Percentiles rank a stretch among this genome's conserved stretches.
phyloP scores from a whole-genome alignment of 1,139 yeast genomes.

The Trichomonascaceae sp. region DNA sequence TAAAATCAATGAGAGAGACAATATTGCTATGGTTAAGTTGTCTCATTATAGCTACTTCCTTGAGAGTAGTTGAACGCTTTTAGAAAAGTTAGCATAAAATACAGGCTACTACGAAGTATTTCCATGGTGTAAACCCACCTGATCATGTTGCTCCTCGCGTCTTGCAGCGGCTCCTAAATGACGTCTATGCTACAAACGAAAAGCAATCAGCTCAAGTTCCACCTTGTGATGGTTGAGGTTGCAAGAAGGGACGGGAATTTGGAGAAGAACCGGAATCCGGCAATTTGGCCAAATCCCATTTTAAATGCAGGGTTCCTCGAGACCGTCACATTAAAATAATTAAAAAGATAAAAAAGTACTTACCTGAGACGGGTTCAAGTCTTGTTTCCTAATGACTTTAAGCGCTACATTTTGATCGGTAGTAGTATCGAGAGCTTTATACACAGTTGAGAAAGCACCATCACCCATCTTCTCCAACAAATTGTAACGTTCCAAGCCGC shows the following conservation, averaged over 20 bases:
- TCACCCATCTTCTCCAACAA: slow-evolving; percentile 43
- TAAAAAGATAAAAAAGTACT: slow-evolving; percentile 18
- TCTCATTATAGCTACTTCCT: slow-evolving; percentile 83
- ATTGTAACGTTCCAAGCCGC: slow-evolving; percentile 43
- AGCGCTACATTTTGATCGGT: slow-evolving; percentile 62
- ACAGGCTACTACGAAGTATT: neutral
- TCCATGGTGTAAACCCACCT: slow-evolving; percentile 21
- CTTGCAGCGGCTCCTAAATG: slow-evolving; percentile 27
- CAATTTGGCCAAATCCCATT: neutral
- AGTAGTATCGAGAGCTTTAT: slow-evolving; percentile 53
- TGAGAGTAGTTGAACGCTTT: slow-evolving; percentile 54
- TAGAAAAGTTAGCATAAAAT: slow-evolving; percentile 7
- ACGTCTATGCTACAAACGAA: slow-evolving; percentile 8
- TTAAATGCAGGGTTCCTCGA: neutral
- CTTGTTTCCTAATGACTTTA: slow-evolving; percentile 71
- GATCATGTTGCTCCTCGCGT: slow-evolving; percentile 27
- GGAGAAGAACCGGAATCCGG: neutral
- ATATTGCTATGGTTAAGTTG: slow-evolving; percentile 67
- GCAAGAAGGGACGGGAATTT: neutral
- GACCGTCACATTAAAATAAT: neutral
- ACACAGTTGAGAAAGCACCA: slow-evolving; percentile 89
- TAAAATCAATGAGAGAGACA: slow-evolving; percentile 62
- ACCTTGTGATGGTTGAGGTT: neutral
- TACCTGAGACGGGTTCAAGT: slow-evolving; percentile 43
- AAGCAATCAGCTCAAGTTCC: neutral